phyloP scores from a whole-genome alignment of 2,329 filamentous ascomycete genomes.

The Corinectria fuckeliana region DNA sequence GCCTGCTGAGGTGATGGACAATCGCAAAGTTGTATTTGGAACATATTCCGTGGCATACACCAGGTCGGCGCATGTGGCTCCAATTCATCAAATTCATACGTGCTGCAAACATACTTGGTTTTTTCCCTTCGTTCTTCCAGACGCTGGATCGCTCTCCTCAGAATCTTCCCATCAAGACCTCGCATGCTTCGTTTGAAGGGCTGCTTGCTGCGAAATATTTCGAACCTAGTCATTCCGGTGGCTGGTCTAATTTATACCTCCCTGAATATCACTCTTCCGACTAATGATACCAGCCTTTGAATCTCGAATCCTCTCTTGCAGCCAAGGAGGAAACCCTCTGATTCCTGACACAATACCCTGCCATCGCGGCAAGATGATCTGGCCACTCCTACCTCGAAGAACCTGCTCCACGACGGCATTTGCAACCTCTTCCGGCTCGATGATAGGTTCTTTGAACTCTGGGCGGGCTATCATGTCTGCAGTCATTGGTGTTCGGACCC shows the following conservation, averaged over 20 bases:
- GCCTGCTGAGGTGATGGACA: too few species aligned
- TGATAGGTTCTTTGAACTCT: conserved; percentile 28
- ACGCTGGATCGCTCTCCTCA: too few species aligned
- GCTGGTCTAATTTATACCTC: neutral
- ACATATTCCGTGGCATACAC: too few species aligned
- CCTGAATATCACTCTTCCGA: neutral
- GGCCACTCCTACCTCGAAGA: conserved; percentile 47
- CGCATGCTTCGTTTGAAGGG: too few species aligned
- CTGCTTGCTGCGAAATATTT: too few species aligned
- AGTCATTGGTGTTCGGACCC: conserved; percentile 28
- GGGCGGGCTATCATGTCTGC: conserved; percentile 21
- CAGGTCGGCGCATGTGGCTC: too few species aligned
- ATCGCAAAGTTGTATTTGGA: too few species aligned
- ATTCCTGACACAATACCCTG: conserved; percentile 4
- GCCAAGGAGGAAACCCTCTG: conserved; percentile 22
- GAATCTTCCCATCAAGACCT: too few species aligned
- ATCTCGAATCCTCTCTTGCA: conserved; percentile 26
- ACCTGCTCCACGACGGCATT: conserved; percentile 50
- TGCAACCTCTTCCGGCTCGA: conserved; percentile 43
- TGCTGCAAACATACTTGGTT: too few species aligned
- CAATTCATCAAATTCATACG: too few species aligned
- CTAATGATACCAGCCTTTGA: neutral
- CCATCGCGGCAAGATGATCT: conserved; percentile 49
- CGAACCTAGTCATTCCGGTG: too few species aligned
- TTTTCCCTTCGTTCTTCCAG: too few species aligned